Conservation (phyloP, 2,329 filamentous ascomycete genomes). For the Stagonosporopsis rhizophila region DNA sequence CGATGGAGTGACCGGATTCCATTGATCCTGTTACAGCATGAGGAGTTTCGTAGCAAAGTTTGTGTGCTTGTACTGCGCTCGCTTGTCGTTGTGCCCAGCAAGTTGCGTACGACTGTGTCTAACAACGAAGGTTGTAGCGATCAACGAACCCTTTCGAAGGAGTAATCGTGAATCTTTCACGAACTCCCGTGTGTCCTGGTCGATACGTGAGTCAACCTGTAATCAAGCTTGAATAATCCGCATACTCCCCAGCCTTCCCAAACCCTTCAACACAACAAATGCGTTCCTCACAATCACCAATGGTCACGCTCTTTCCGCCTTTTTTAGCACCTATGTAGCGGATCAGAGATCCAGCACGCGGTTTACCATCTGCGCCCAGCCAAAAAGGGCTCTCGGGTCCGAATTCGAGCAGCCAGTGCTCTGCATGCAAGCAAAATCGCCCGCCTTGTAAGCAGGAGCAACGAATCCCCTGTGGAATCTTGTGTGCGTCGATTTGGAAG, state of each 20-base stretch:
- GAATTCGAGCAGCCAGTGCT: conserved; percentile 14
- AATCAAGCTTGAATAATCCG: neutral
- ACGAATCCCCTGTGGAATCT: neutral
- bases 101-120: no score
- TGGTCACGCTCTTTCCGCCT: neutral
- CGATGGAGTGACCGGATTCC: no score
- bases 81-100: no score
- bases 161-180: no score
- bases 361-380: neutral
- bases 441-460: conserved; percentile 4
- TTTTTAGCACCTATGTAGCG: neutral
- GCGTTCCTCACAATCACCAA: neutral
- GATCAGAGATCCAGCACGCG: neutral
- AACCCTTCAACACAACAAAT: conserved; percentile 5
- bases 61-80: no score
- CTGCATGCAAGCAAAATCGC: conserved; percentile 7
- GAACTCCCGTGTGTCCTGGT: no score
- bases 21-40: no score
- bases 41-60: no score
- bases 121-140: no score
- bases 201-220: neutral
- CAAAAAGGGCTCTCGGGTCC: conserved; percentile 2
- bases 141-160: no score
- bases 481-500: conserved; percentile 3
- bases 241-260: neutral